phyloP scores from a whole-genome alignment of 1,284 basidiomycete species.

The Termitomyces sp. region DNA sequence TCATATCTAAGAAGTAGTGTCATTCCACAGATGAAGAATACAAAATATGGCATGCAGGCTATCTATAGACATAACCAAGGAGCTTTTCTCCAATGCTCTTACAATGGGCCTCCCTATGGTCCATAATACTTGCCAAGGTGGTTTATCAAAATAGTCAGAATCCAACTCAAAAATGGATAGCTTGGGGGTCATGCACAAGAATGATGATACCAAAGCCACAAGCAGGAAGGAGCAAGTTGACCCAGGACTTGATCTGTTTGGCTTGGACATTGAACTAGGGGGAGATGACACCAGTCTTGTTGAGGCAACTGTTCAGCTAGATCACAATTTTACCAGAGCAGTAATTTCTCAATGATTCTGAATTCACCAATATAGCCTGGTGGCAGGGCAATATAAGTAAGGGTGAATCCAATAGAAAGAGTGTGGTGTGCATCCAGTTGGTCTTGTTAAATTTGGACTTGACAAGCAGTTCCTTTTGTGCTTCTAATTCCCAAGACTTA shows the following conservation, averaged over 20 bases:
- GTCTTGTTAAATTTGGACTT: not conserved
- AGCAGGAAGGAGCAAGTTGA: constrained; percentile 89
- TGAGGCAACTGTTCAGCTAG: constrained; percentile 96
- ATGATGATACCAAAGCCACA: constrained; percentile 98
- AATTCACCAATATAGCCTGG: constrained; percentile 99
- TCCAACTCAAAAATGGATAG: not conserved
- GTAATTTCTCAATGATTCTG: constrained; percentile 99
- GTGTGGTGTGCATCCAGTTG: not conserved
- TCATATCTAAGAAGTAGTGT: not conserved
- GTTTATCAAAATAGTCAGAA: constrained; percentile 46
- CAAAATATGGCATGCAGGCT: not conserved
- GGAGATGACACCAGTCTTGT: constrained; percentile 99
- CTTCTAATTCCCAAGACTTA: not conserved
- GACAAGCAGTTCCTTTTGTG: not conserved
- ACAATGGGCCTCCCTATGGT: constrained; percentile 98
- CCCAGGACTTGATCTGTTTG: constrained; percentile 90
- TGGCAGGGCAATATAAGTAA: constrained; percentile 2
- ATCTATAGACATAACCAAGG: constrained; percentile 74
- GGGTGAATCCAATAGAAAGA: constrained; percentile 10
- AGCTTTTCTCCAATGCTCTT: constrained; percentile 97
- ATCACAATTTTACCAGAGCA: constrained; percentile 98
- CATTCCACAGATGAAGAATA: not conserved
- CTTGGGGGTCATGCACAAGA: constrained; percentile 47
- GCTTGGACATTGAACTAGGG: constrained; percentile 97
- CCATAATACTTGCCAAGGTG: constrained; percentile 97